Evolutionary conservation across 768 basidiomycete genomes (phyloP).

Genomic region (Lactarius sanguifluus): DNA sequence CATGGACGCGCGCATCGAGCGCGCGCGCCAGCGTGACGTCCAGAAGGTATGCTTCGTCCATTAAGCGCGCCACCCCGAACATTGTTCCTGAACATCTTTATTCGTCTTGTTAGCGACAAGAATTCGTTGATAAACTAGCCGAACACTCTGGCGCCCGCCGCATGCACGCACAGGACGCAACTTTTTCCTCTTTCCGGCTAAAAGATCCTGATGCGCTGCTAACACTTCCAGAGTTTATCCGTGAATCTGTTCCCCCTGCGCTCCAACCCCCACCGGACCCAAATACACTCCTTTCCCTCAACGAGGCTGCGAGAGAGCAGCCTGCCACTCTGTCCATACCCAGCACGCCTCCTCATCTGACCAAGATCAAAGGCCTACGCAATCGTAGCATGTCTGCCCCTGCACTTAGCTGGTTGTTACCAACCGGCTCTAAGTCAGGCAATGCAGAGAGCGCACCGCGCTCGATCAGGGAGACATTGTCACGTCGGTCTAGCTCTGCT

Average conservation of each 20-base stretch:
- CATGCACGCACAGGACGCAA: slow-evolving; percentile 77
- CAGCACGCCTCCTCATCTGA: slow-evolving; percentile 36
- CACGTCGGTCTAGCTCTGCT: slow-evolving; percentile 35
- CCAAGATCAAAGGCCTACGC: slow-evolving; percentile 34
- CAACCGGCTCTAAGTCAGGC: slow-evolving; percentile 29
- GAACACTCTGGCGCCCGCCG: slow-evolving; percentile 72
- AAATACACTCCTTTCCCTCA: slow-evolving; percentile 33
- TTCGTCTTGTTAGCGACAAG: slow-evolving; percentile 51
- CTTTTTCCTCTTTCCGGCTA: slow-evolving; percentile 39
- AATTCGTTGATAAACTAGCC: slow-evolving; percentile 73
- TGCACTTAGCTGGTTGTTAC: slow-evolving; percentile 36
- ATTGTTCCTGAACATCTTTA: slow-evolving; percentile 13
- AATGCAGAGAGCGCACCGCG: slow-evolving; percentile 30
- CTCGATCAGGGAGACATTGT: slow-evolving; percentile 26
- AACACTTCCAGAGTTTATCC: slow-evolving; percentile 48
- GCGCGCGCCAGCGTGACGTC: slow-evolving; percentile 54
- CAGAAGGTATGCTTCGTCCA: slow-evolving; percentile 52
- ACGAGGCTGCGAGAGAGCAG: slow-evolving; percentile 45
- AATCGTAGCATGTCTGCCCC: slow-evolving; percentile 41
- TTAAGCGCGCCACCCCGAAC: slow-evolving; percentile 4
- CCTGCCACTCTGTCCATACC: slow-evolving; percentile 32
- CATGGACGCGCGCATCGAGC: slow-evolving; percentile 55
- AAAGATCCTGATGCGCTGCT: slow-evolving; percentile 49
- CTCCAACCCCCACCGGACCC: slow-evolving; percentile 24
- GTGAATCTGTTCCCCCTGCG: slow-evolving; percentile 25